Base-by-base conservation (phyloP, 768 basidiomycete species). In the Serpula lacrymans region DNA sequence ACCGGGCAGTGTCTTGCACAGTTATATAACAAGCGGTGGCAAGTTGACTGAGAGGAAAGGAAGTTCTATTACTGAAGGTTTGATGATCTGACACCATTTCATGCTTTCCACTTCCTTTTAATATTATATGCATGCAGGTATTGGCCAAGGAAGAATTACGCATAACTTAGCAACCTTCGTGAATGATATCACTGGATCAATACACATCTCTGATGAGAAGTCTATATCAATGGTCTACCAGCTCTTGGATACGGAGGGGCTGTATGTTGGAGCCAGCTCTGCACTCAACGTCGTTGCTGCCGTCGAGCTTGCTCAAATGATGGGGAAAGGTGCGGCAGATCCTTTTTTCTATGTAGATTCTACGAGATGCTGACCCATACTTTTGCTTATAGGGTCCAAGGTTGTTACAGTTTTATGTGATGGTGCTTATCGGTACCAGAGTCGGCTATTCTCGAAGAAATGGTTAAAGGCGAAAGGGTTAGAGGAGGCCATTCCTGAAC, bases 351-450 rank as follows among this genome's bases (percentile, higher is more conserved):
- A 38, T 11, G 1, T 13, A 32, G 16, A 27, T 13, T 40, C n/a
- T 16, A 5, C 29, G 6, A 14, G n/a, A 20, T 37, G 42, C 9
- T 45, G 23, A 48, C 17, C 18, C 10, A 16, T 26, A 6, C 16
- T n/a, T 37, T 21, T 39, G 39, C 26, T 26, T 32, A 22, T 46
- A 92, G 88, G 88, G 25, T 84, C 85, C 16, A 89, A 74, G 12
- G 72, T 98, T 21, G 92, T 82, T 2, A 99, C 96, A 4, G 75
- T 97, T 38, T 65, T 99, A 27, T 90, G 87, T 60, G 96, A 99
- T 57, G 96, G 95, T 6, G 96, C 96, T 32, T 95, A 98, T 57
- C 78, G 96, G 57, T 96, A 99, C 58, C 96, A 98, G 67, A 94
- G 89, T 46, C 78, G 96, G 9, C 68, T 99, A 25, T 99, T 99